Percentiles rank a stretch among this genome's conserved stretches.
Evolutionary conservation across 148 eudicot species (phyloP).

Genomic region (Arbutus unedo): DNA sequence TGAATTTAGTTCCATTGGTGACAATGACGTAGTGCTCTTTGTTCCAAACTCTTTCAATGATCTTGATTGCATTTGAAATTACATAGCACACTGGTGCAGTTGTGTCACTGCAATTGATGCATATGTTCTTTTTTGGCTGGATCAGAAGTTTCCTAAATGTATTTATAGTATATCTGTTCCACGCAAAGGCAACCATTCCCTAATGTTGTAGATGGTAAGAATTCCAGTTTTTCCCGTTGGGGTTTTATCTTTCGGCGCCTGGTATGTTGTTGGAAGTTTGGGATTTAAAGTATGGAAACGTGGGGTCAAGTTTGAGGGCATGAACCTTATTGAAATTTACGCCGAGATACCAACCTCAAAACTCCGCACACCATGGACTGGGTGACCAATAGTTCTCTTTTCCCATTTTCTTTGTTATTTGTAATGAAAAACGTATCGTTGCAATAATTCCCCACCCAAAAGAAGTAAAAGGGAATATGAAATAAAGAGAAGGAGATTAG

Average conservation of each 20-base stretch:
- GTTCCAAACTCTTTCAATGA: not conserved
- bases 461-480: not conserved
- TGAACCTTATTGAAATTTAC: not conserved
- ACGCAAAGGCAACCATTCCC: not conserved
- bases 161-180: not conserved
- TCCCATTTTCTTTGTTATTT: not conserved
- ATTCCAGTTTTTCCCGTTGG: not conserved
- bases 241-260: not conserved
- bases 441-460: not conserved
- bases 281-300: not conserved
- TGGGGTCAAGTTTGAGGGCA: not conserved
- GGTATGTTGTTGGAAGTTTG: not conserved
- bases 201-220: not conserved
- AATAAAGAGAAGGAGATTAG: not conserved
- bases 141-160: not conserved
- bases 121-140: not conserved
- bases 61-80: not conserved
- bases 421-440: not conserved
- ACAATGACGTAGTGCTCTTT: not conserved
- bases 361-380: not conserved
- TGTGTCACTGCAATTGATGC: not conserved
- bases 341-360: not conserved
- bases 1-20: constrained; percentile 6
- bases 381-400: not conserved
- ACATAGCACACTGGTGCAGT: not conserved